Percentiles rank a stretch among this genome's conserved stretches.
Conservation (phyloP, 2,329 filamentous ascomycete species). For the Leptographium radiaticola region DNA sequence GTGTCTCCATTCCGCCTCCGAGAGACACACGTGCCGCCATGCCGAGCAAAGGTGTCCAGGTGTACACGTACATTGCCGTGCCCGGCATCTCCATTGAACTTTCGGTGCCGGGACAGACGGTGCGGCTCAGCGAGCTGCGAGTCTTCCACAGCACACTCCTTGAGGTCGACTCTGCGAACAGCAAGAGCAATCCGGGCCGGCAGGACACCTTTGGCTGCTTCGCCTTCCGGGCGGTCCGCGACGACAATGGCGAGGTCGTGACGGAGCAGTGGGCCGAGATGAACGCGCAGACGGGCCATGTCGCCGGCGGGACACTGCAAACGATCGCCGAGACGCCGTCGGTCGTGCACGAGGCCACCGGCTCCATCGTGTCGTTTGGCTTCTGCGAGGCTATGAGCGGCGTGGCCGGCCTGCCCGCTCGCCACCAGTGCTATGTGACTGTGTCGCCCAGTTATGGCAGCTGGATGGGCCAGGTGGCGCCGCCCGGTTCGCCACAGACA, state of each 20-base stretch:
- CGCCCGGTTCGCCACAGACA: conserved; percentile 23
- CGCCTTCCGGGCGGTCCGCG: conserved; percentile 22
- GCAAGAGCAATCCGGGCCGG: conserved; percentile 24
- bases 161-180: conserved; percentile 30
- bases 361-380: conserved; percentile 29
- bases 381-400: conserved; percentile 35
- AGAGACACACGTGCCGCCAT: conserved; percentile 15
- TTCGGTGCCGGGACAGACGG: conserved; percentile 25
- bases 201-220: conserved; percentile 32
- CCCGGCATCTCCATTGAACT: conserved; percentile 28
- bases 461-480: conserved; percentile 31
- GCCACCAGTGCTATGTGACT: conserved; percentile 31
- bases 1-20: background rate
- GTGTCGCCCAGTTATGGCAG: conserved; percentile 26
- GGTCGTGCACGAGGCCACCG: conserved; percentile 17
- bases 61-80: conserved; percentile 25
- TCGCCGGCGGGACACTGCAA: conserved; percentile 27
- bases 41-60: conserved; percentile 27
- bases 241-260: conserved; percentile 24
- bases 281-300: conserved; percentile 29
- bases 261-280: conserved; percentile 30
- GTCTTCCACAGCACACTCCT: conserved; percentile 25
- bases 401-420: conserved; percentile 25
- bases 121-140: conserved; percentile 20
- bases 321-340: conserved; percentile 19